phyloP scores from a whole-genome alignment of 2,329 filamentous ascomycete genomes.

The Daldinia sp. region DNA sequence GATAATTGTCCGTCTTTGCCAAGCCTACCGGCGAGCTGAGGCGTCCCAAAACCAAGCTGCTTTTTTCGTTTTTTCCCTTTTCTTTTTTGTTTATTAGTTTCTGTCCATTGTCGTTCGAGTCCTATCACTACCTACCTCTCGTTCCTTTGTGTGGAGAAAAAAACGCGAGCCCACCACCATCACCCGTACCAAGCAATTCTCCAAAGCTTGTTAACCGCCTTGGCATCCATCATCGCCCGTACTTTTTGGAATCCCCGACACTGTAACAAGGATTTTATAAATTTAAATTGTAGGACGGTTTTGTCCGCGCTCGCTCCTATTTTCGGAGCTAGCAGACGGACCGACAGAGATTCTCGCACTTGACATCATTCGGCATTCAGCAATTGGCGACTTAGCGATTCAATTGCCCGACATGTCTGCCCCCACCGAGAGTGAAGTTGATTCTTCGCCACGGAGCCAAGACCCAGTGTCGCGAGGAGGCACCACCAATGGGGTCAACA shows the following conservation, averaged over 20 bases:
- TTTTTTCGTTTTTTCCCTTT: conserved; percentile 11
- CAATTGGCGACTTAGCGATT: background rate
- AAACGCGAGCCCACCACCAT: conserved; percentile 22
- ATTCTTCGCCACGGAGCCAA: conserved; percentile 25
- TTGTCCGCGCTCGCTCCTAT: conserved; percentile 13
- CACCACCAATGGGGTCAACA: conserved; percentile 24
- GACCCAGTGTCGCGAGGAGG: conserved; percentile 25
- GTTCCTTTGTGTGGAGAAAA: conserved; percentile 21
- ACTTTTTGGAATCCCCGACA: conserved; percentile 21
- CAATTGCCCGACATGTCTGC: conserved; percentile 18
- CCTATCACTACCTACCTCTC: conserved; percentile 3
- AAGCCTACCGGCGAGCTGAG: conserved; percentile 18
- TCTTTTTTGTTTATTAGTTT: conserved; percentile 29
- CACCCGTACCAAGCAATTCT: conserved; percentile 7
- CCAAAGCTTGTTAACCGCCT: conserved; percentile 21
- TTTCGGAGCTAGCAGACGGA: conserved; percentile 21
- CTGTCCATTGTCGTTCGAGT: conserved; percentile 16
- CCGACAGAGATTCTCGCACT: conserved; percentile 10
- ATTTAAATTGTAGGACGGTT: conserved; percentile 18
- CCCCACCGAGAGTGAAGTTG: conserved; percentile 12
- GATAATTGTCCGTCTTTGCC: conserved; percentile 12
- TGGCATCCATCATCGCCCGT: conserved; percentile 31
- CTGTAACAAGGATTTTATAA: conserved; percentile 18
- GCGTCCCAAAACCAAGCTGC: background rate
- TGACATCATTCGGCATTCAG: conserved; percentile 23